Evolutionary conservation across 306 rosid genomes (phyloP).

Genomic region (Dalbergia cultrata): DNA sequence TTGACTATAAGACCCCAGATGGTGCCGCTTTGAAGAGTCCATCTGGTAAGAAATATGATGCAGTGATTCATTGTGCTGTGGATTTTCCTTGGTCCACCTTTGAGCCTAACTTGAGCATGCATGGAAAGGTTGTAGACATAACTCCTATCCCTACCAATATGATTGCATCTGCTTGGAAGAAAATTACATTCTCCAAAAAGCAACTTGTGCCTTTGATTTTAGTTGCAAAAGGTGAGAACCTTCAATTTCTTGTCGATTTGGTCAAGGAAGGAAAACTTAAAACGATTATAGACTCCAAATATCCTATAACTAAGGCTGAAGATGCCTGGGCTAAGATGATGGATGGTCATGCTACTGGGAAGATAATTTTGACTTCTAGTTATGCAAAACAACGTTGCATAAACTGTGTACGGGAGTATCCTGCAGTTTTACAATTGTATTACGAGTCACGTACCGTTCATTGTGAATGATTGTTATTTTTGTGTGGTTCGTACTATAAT

Average conservation of each 20-base stretch:
- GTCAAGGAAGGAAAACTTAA: constrained; percentile 78
- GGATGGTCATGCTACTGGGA: constrained; percentile 91
- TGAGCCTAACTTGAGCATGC: too few relatives aligned
- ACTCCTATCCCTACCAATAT: constrained; percentile 53
- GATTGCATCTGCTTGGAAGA: constrained; percentile 57
- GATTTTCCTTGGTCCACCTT: constrained; percentile 74
- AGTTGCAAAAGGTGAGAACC: constrained; percentile 56
- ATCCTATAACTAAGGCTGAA: constrained; percentile 67
- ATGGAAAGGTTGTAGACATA: constrained; percentile 73
- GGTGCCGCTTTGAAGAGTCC: constrained; percentile 80
- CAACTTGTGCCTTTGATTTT: constrained; percentile 62
- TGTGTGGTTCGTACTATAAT: too few relatives aligned
- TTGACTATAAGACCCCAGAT: constrained; percentile 78
- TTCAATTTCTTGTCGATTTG: constrained; percentile 68
- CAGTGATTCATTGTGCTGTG: constrained; percentile 65
- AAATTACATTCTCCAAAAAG: constrained; percentile 76
- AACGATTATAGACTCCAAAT: constrained; percentile 71
- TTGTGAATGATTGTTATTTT: too few relatives aligned
- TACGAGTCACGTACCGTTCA: too few relatives aligned
- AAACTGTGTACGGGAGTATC: neutral
- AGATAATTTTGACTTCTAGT: constrained; percentile 71
- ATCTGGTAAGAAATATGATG: constrained; percentile 74
- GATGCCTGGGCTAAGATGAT: constrained; percentile 81
- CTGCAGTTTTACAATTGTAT: too few relatives aligned
- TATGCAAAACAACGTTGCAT: neutral